A percentile compares a stretch with the other conserved stretches of the same genome.
Evolutionary conservation across 441 rosid genomes (phyloP).

Genomic region (Rhodomyrtus psidioides): DNA sequence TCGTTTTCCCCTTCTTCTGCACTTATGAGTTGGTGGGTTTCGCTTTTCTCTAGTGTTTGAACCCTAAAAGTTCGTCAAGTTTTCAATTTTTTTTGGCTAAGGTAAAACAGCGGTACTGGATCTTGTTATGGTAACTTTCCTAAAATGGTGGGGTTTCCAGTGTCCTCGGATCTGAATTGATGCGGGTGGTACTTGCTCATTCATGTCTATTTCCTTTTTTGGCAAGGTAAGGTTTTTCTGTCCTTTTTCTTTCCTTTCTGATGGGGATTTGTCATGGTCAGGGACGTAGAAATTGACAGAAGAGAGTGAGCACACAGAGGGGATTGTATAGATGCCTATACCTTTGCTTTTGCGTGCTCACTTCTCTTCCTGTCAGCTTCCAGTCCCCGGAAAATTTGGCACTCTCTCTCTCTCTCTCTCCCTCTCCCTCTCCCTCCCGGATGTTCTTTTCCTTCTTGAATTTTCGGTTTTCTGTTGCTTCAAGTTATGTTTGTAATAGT

Average conservation of each 20-base stretch:
- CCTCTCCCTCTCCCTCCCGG: not conserved
- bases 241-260: not conserved
- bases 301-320: conserved; percentile 99
- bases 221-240: not conserved
- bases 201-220: conserved; percentile 5
- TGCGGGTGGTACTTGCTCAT: not conserved
- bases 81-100: not conserved
- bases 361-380: conserved; percentile 65
- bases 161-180: not conserved
- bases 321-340: conserved; percentile 43
- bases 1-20: not conserved
- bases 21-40: not conserved
- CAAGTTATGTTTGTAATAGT: not conserved
- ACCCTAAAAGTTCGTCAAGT: not conserved
- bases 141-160: conserved; percentile 9
- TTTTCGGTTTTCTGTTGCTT: not conserved
- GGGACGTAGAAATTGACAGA: conserved; percentile 80
- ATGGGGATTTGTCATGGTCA: not conserved
- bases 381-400: not conserved
- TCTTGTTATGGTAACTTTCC: conserved; percentile 16
- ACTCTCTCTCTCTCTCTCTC: not conserved
- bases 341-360: conserved; percentile 94
- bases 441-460: not conserved
- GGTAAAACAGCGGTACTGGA: not conserved
- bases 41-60: not conserved